Evolutionary conservation across 169 alveolate species (phyloP), one percentile per base, ranked within the genome.

Genomic region (Plasmodium malariae): DNA sequence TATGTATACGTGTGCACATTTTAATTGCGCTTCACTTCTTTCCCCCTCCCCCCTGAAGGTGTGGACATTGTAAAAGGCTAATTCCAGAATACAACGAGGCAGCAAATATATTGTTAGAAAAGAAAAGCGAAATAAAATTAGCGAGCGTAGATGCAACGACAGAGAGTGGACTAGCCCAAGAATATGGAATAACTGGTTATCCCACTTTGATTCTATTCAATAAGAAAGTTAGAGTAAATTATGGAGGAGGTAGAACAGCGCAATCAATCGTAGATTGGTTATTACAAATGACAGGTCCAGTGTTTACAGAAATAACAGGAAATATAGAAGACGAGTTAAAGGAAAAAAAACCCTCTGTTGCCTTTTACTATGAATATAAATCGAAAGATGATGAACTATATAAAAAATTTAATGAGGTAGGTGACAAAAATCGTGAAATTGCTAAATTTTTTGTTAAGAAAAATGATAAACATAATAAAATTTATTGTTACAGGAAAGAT

Each of bases 1-100:
- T 60, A 37, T 34, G 37, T 17, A 49, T 43, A 24, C n/a, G 5
- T 32, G 30, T 21, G 28, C 54, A 9, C 55, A 62, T 36, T 2
- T 30, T 43, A 19, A 2, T 30, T 19, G 14, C 55, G 3, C 9
- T 40, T 9, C 43, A 32, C 30, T 57, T 57, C 14, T 63, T 55
- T n/a, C 34, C 1, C 3, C 1, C n/a, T 26, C 34, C 11, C 30
- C 3, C 2, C n/a, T 55, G 2, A 48, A 94, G 96, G 96, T 92
- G 96, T 87, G 96, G 96, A 69, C 98, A 97, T 91, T 97, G 99
- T 91, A 97, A 98, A 94, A 87, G 94, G 40, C 91, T 98, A 51
- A 98, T 98, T 57, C 99, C 99, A 24, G 99, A 97, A 74, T 98
- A 96, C 85, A 95, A 96, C 76, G 96, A 95, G 90, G 99, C 99